Percentiles rank a stretch among this genome's conserved stretches.
phyloP scores from a whole-genome alignment of 2,329 filamentous ascomycete species.

The Thielaviopsis euricoi region DNA sequence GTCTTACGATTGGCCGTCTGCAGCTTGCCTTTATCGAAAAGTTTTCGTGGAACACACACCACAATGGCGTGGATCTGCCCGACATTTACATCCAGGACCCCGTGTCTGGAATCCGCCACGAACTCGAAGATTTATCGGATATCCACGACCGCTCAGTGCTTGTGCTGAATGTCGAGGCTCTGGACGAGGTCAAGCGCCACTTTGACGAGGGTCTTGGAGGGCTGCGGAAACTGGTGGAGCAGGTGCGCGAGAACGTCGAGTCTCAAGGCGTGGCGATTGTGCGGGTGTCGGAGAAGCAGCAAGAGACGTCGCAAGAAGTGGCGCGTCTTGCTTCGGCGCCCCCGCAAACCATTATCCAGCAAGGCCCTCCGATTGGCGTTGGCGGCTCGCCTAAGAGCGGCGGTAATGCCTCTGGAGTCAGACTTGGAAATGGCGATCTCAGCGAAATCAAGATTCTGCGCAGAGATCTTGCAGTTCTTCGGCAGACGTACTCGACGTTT shows the following conservation, averaged over 20 bases:
- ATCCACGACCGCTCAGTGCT: constrained; percentile 90
- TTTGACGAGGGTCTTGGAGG: constrained; percentile 82
- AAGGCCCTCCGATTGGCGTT: constrained; percentile 16
- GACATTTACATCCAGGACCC: constrained; percentile 98
- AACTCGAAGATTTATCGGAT: constrained; percentile 81
- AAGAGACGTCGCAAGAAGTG: constrained; percentile 79
- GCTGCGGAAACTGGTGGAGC: constrained; percentile 68
- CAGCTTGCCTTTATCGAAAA: constrained; percentile 98
- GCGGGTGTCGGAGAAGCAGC: constrained; percentile 75
- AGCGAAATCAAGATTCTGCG: constrained; percentile 67
- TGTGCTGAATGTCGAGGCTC: constrained; percentile 80
- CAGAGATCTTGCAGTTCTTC: constrained; percentile 75
- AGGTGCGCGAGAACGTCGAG: constrained; percentile 67
- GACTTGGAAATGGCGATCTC: constrained; percentile 44
- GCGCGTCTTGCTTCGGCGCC: constrained; percentile 38
- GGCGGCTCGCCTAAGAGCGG: constrained; percentile 20
- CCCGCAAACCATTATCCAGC: constrained; percentile 19
- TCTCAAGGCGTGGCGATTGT: constrained; percentile 71
- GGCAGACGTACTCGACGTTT: constrained; percentile 86
- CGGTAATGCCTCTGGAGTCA: constrained; percentile 21
- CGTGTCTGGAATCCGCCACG: constrained; percentile 87
- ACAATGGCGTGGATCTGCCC: constrained; percentile 78
- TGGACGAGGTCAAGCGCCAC: constrained; percentile 92
- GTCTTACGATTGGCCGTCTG: constrained; percentile 71
- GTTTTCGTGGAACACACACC: constrained; percentile 96